Evolutionary conservation across 1,284 basidiomycete species (phyloP), one percentile per base, ranked within the genome.

Genomic region (Naganishia sp.): DNA sequence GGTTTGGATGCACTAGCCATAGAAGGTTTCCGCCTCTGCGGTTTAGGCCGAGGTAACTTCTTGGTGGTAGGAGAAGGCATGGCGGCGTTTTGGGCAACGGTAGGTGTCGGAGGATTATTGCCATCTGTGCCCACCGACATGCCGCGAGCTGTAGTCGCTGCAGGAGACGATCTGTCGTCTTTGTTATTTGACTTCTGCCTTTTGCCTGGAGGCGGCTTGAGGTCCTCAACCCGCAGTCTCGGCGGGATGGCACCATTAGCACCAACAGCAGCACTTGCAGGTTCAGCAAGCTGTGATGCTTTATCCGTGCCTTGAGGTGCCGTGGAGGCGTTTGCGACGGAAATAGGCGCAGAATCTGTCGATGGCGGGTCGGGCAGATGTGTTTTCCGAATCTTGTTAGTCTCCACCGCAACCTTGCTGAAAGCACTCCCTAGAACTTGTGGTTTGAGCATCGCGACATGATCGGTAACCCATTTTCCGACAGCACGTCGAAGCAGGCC

Each of bases 171-270:
- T 23, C 39, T 61, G n/a, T 66, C 64, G 39, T 65, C 64, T 49
- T 66, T 66, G 50, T 66, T 65, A 25, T 66, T 63, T 2, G 36
- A 39, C 54, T 71, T 72, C 50, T 67, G 64, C 15, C 77, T 71
- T 65, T 76, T 76, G n/a, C 71, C 61, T 1, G 77, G 75, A 16
- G 77, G 77, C 11, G 73, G 75, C 55, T 76, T 78, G 60, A 78
- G 70, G 64, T 78, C 77, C 65, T 78, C 77, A 2, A 78, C 73
- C 21, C 75, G 72, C 2, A 78, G 66, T 2, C 74, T 70, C 33
- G 75, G 74, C 6, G 48, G 54, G 21, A 69, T 50, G 2, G 57
- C 65, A 15, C 46, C 52, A 33, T 25, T 56, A 2, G 33, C 18
- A 18, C 36, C 44, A 13, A 18, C 23, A 18, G 64, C 48, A 18